Base-by-base conservation (phyloP, 257 asterid species). In the Lycium ferocissimum region DNA sequence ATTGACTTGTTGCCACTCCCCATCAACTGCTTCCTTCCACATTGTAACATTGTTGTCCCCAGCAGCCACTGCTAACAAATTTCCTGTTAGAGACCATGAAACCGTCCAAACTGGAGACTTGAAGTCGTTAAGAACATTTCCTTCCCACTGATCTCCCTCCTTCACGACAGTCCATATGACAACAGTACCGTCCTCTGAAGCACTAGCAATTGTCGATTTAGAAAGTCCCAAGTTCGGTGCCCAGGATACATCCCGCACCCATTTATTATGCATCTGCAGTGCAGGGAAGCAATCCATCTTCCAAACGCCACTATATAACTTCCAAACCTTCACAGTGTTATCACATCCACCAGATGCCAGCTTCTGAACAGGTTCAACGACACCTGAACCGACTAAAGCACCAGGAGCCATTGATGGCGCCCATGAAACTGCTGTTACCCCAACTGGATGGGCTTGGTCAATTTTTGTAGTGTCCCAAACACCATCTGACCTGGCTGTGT, bases 391-490 rank as follows among this genome's bases (percentile, higher is more conserved):
- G 14, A 86, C 86, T 45, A 86, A 63, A 45, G 83, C 85, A 57
- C 87, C 89, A 20, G 87, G 89, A 40, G 89, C 80, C 51, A 80
- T 83, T 40, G 85, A 83, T 15, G 89, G 87, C 1, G 87, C 89
- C 85, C 88, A 83, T 3, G 98, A 85, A 58, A 96, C 98, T 0
- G 99, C 92, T 12, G 98, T 94, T 59, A 96, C 99, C 11, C 99
- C 99, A 65, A 92, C 98, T 0, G 97, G 98, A 86, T 96, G 99
- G 6, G 99, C 98, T 85, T 93, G 99, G 87, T 94, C 98, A 17
- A 96, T 96, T 85, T 85, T 91, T 43, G 98, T 86, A 6, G 95
- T 89, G 53, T 94, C 98, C 98, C 98, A 96, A 62, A 92, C 87
- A 43, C 98, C 98, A 57, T 93, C 97, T 1, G 95, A 70, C 83